Evolutionary conservation across 257 asterid species (phyloP), one percentile per base, ranked within the genome.

Genomic region (Petunia axillaris): DNA sequence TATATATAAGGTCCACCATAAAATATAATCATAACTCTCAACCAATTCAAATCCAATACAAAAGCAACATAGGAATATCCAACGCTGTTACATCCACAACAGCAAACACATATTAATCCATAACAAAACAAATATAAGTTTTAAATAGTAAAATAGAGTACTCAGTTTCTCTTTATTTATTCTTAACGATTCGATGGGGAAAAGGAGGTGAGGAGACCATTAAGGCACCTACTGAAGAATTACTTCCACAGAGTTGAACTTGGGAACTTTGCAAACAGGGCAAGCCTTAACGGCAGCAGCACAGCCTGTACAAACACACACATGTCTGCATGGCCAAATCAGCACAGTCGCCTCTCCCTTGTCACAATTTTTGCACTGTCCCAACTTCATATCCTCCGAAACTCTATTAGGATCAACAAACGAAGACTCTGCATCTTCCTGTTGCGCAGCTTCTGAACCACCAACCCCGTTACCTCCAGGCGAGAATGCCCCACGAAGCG

Each of bases 271-370:
- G 66, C 95, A 90, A 79, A 85, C 87, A 1, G 93, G 95, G 88
- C 97, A 92, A 38, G 14, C 10, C 13, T 3, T 63, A 1, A 68
- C 44, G 1, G 0, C 11, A 1, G 2, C 70, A 0, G 88, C 84
- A 43, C 94, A 92, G 1, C 39, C 7, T 2, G 13, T 43, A 77
- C 93, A 92, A 3, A 88, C 64, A 36, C 93, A 85, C 7, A 92
- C 67, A 44, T 90, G 97, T 62, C 90, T 86, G 79, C 97, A 90
- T 1, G 91, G 91, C 89, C 84, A 87, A 79, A 89, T 35, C 87
- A 90, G 81, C 84, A 87, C 39, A 0, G 85, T 84, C 1, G 95
- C 89, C n/a, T 81, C 59, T 77, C 59, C 64, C 14, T 79, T 78
- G 80, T 64, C 64, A 37, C 97, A 90, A 0, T 16, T 81, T 75